Evolutionary conservation across 345 rosid species (phyloP).

Genomic region (Durio zibethinus): DNA sequence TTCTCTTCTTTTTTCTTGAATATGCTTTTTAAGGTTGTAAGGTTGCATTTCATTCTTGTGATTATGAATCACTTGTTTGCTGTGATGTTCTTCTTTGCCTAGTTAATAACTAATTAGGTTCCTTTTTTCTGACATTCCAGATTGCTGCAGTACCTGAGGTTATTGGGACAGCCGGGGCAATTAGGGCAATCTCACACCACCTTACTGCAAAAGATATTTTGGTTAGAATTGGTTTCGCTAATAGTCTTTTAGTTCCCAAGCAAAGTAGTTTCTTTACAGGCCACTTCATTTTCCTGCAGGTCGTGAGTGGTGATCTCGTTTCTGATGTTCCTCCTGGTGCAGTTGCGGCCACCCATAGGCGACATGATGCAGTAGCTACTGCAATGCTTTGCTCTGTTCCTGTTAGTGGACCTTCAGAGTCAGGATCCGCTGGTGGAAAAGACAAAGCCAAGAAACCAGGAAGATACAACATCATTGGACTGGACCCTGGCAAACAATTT

Average conservation of each 20-base stretch:
- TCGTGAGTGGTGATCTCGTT: conserved; percentile 96
- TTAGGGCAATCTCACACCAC: conserved; percentile 80
- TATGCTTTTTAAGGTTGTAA: not conserved
- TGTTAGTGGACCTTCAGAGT: conserved; percentile 74
- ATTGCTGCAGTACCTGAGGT: conserved; percentile 89
- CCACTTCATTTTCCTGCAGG: conserved; percentile 42
- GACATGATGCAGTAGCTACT: conserved; percentile 88
- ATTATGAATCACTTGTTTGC: not conserved
- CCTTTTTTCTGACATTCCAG: conserved; percentile 30
- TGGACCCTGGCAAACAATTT: conserved; percentile 73
- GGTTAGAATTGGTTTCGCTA: conserved; percentile 39
- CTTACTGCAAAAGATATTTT: conserved; percentile 88
- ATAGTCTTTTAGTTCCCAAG: conserved; percentile 16
- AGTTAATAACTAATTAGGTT: not conserved
- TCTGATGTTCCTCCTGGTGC: conserved; percentile 94
- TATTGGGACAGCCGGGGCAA: conserved; percentile 92
- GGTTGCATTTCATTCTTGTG: not conserved
- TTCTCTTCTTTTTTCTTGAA: not conserved
- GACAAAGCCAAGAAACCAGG: conserved; percentile 90
- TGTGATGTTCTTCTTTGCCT: not conserved
- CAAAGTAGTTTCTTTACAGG: conserved; percentile 5
- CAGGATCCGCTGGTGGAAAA: conserved; percentile 67
- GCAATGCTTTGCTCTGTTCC: conserved; percentile 85
- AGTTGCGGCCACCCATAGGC: conserved; percentile 87
- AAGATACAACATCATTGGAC: conserved; percentile 67